phyloP scores from a whole-genome alignment of 495 filamentous ascomycete species.

The Cercophora scortea region DNA sequence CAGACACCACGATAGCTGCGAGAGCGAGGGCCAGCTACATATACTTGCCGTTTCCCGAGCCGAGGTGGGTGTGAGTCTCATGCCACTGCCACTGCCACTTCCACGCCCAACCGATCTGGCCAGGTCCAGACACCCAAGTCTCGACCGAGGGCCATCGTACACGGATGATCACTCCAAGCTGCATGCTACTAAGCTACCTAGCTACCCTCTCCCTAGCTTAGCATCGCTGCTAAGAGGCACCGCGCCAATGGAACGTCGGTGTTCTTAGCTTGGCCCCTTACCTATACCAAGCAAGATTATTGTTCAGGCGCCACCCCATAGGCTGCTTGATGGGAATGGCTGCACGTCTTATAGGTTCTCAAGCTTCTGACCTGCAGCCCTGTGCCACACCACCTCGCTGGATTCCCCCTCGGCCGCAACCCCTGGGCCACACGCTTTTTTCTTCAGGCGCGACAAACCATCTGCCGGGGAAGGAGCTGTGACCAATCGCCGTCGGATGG shows the following conservation, averaged over 20 bases:
- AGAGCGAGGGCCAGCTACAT: no score
- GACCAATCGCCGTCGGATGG: background rate
- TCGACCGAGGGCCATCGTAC: no score
- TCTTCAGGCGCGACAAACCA: background rate
- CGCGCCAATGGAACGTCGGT: background rate
- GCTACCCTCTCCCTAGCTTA: no score
- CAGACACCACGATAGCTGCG: no score
- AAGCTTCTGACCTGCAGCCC: background rate
- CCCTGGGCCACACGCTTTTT: background rate
- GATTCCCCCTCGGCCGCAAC: background rate
- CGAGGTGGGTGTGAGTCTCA: no score
- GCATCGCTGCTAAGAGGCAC: no score
- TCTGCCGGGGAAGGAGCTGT: background rate
- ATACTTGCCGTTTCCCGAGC: no score
- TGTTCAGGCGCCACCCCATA: background rate
- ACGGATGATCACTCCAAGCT: background rate
- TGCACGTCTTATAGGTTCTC: background rate
- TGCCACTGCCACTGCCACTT: no score
- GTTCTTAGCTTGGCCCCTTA: background rate
- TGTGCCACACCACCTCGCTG: background rate
- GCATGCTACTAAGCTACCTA: background rate
- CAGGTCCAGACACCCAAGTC: no score
- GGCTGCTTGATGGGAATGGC: background rate
- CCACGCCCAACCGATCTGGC: no score
- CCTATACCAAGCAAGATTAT: background rate